Evolutionary conservation across 108 stramenopile species (phyloP), one percentile per base, ranked within the genome.

Genomic region (Cylindrotheca fusiformis): DNA sequence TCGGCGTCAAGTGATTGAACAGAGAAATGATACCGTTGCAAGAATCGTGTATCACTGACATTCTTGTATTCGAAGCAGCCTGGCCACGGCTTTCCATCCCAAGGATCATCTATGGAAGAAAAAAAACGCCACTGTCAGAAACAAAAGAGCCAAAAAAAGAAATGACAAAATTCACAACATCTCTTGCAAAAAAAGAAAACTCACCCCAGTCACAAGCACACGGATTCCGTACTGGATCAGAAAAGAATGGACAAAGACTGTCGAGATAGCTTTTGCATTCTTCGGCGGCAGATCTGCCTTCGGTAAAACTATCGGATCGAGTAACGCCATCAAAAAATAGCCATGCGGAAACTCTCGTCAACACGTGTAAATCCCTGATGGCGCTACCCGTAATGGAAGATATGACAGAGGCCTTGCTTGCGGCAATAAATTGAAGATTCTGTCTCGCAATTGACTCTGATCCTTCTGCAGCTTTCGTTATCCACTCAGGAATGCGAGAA

Each of bases 131-230:
- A n/a, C n/a, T n/a, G n/a, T n/a, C n/a, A n/a, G n/a, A n/a, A n/a
- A n/a, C n/a, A n/a, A n/a, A n/a, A n/a, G n/a, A n/a, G n/a, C n/a
- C n/a, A n/a, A n/a, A n/a, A n/a, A n/a, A n/a, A n/a, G n/a, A n/a
- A n/a, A n/a, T n/a, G n/a, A n/a, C n/a, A n/a, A n/a, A n/a, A n/a
- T n/a, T n/a, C n/a, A n/a, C n/a, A n/a, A n/a, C n/a, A n/a, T n/a
- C n/a, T n/a, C n/a, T n/a, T n/a, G n/a, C n/a, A n/a, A n/a, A n/a
- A n/a, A n/a, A n/a, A n/a, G n/a, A n/a, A n/a, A n/a, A n/a, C n/a
- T n/a, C n/a, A n/a, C n/a, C n/a, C 82, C 82, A 83, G 19, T 58
- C 76, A 33, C 82, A 83, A 44, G 59, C 60, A 32, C 82, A 83
- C 8, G 70, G 75, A 1, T 66, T 55, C 49, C 69, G 48, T 2